Percentiles rank a stretch among this genome's conserved stretches.
Conservation (phyloP, 306 rosid genomes). For the Spatholobus suberectus region DNA sequence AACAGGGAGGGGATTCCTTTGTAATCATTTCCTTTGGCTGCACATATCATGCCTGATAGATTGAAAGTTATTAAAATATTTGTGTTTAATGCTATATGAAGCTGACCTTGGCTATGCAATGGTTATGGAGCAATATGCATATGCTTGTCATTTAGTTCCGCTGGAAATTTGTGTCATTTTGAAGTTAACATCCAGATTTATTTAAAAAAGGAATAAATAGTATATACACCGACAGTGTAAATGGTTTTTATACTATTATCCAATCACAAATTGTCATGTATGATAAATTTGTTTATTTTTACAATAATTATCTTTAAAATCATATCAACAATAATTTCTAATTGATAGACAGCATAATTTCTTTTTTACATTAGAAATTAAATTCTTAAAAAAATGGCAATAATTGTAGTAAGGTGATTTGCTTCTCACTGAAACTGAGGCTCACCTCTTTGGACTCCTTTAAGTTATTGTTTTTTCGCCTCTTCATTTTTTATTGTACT, state of each 20-base stretch:
- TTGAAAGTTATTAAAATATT: not conserved
- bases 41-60: slow-evolving; percentile 5
- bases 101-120: not conserved
- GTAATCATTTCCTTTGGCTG: not conserved
- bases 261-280: too few species aligned
- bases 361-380: too few species aligned
- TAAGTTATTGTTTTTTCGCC: not conserved
- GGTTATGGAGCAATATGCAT: not conserved
- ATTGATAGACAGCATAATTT: too few species aligned
- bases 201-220: too few species aligned
- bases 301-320: too few species aligned
- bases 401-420: slow-evolving; percentile 15
- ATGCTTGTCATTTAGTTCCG: not conserved
- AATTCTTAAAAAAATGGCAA: not conserved
- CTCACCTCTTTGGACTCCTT: not conserved
- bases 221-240: too few species aligned
- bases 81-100: not conserved
- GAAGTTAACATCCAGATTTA: not conserved
- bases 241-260: too few species aligned
- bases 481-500: not conserved
- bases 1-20: not conserved
- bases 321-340: too few species aligned
- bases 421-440: not conserved
- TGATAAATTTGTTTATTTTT: too few species aligned
- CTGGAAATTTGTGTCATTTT: not conserved